phyloP scores from a whole-genome alignment of 2,329 filamentous ascomycete genomes.

The Aspergillus brasiliensis region DNA sequence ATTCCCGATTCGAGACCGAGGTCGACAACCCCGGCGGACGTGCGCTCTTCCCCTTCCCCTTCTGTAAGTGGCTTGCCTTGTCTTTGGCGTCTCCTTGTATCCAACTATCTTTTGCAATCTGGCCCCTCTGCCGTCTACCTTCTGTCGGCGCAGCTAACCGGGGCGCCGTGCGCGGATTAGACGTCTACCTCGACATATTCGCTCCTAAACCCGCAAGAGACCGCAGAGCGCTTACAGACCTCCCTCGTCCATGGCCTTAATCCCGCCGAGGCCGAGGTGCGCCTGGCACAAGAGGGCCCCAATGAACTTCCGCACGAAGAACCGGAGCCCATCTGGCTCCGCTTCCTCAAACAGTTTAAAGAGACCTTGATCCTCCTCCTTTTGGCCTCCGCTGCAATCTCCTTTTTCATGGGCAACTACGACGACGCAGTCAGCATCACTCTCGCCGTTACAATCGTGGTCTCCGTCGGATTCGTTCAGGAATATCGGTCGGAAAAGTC shows the following conservation, averaged over 20 bases:
- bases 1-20: conserved; percentile 31
- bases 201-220: conserved; percentile 73
- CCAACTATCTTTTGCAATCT: background rate
- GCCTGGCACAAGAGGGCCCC: conserved; percentile 77
- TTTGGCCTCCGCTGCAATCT: conserved; percentile 82
- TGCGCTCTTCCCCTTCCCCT: conserved; percentile 31
- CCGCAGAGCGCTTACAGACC: conserved; percentile 74
- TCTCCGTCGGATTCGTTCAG: conserved; percentile 93
- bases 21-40: conserved; percentile 32
- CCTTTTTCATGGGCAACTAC: conserved; percentile 85
- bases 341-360: conserved; percentile 95
- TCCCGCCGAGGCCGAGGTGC: conserved; percentile 75
- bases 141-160: conserved; percentile 6
- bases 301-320: conserved; percentile 95
- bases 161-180: conserved; percentile 24
- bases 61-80: conserved; percentile 33
- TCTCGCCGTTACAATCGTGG: conserved; percentile 93
- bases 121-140: background rate
- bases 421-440: conserved; percentile 96
- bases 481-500: conserved; percentile 98
- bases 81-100: background rate
- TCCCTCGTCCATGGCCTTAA: conserved; percentile 82
- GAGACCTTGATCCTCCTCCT: conserved; percentile 93
- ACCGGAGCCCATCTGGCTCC: conserved; percentile 90
- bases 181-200: conserved; percentile 56